Percentiles rank a stretch among this genome's conserved stretches.
phyloP scores from a whole-genome alignment of 352 stramenopile species.

The Pythium oligandrum region DNA sequence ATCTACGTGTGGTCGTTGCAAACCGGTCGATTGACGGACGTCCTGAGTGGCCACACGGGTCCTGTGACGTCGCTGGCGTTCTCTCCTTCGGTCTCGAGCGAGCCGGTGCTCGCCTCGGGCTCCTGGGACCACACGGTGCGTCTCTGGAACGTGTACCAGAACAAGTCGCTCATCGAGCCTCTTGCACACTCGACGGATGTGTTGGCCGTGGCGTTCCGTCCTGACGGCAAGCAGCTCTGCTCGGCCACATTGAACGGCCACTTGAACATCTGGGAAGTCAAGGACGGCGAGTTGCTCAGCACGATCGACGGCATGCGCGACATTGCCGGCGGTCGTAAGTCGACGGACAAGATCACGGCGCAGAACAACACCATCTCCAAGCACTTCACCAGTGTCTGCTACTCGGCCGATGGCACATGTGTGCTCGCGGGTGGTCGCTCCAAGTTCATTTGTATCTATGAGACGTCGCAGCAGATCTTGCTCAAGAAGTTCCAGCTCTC shows the following conservation, averaged over 20 bases:
- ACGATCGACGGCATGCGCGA: conserved; percentile 97
- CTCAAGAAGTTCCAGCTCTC: conserved; percentile 99
- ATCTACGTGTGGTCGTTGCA: conserved; percentile 98
- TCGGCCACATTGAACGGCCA: conserved; percentile 95
- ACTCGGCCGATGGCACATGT: conserved; percentile 97
- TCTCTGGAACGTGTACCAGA: conserved; percentile 99
- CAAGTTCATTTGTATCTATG: conserved; percentile 99
- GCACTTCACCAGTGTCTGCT: conserved; percentile 99
- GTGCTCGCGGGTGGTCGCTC: conserved; percentile 96
- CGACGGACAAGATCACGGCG: conserved; percentile 76
- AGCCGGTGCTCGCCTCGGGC: conserved; percentile 90
- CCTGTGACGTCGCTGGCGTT: conserved; percentile 96
- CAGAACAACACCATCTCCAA: conserved; percentile 92
- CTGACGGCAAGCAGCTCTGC: conserved; percentile 96
- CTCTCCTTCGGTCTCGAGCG: conserved; percentile 62
- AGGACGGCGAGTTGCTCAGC: conserved; percentile 92
- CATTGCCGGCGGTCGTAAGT: conserved; percentile 91
- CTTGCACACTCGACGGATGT: conserved; percentile 96
- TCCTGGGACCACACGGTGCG: conserved; percentile 99
- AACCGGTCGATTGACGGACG: conserved; percentile 95
- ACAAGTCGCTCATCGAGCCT: conserved; percentile 93
- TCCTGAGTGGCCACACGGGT: conserved; percentile 97
- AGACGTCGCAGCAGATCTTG: conserved; percentile 91
- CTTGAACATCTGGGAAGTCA: conserved; percentile 97
- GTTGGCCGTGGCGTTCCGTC: conserved; percentile 94